Percentiles rank a stretch among this genome's conserved stretches.
Evolutionary conservation across 2,329 filamentous ascomycete genomes (phyloP).

Genomic region (Exophiala lecanii-corni): DNA sequence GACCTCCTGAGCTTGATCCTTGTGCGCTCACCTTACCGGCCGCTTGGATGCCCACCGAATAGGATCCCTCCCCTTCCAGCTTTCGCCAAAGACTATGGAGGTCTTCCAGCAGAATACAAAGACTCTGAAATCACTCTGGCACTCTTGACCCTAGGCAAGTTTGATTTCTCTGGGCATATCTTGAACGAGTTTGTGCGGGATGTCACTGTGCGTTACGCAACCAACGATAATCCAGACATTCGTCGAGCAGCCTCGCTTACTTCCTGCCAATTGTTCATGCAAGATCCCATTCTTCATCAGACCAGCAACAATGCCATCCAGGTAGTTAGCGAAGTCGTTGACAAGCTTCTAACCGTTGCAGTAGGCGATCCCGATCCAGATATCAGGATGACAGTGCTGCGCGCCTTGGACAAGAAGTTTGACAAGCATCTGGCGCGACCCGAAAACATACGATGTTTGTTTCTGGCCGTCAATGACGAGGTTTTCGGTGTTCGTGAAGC

Average conservation of each 20-base stretch:
- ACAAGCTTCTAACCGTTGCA: slow-evolving; percentile 89
- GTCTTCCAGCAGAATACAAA: slow-evolving; percentile 69
- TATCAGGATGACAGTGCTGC: slow-evolving; percentile 82
- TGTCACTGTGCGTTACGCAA: slow-evolving; percentile 95
- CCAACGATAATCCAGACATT: slow-evolving; percentile 90
- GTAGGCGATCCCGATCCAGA: slow-evolving; percentile 86
- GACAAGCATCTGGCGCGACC: slow-evolving; percentile 95
- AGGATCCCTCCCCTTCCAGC: slow-evolving; percentile 75
- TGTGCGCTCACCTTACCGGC: slow-evolving; percentile 86
- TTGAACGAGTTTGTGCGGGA: slow-evolving; percentile 98
- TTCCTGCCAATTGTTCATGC: slow-evolving; percentile 94
- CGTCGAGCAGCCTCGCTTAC: slow-evolving; percentile 92
- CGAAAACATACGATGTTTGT: slow-evolving; percentile 92
- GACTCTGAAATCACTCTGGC: slow-evolving; percentile 89
- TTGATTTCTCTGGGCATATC: slow-evolving; percentile 86
- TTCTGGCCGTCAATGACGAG: slow-evolving; percentile 93
- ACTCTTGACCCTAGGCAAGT: slow-evolving; percentile 92
- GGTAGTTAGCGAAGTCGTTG: slow-evolving; percentile 95
- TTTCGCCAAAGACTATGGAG: slow-evolving; percentile 82
- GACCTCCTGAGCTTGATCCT: slow-evolving; percentile 94
- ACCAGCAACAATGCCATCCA: slow-evolving; percentile 95
- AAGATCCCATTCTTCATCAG: slow-evolving; percentile 96
- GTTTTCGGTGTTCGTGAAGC: slow-evolving; percentile 89
- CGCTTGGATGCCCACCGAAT: slow-evolving; percentile 84
- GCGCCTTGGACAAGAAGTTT: slow-evolving; percentile 86